Evolutionary conservation across 2,329 filamentous ascomycete species (phyloP).

Genomic region (Pseudogymnoascus sp.): DNA sequence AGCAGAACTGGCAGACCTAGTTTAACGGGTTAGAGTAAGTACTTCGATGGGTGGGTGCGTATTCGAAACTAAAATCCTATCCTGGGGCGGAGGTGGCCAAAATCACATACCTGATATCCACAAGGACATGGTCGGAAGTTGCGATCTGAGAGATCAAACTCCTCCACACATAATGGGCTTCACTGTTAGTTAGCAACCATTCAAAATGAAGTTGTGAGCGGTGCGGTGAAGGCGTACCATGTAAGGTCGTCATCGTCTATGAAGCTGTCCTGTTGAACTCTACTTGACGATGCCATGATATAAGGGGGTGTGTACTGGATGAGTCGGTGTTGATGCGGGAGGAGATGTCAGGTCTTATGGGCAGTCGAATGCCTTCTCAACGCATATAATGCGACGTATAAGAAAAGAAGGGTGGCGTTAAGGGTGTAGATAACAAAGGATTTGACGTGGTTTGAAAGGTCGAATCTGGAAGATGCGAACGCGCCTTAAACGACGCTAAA

Average conservation of each 20-base stretch:
- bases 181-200: slow-evolving; percentile 21
- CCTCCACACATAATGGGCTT: slow-evolving; percentile 96
- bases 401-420: slow-evolving; percentile 6
- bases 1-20: slow-evolving; percentile 98
- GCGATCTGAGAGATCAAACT: slow-evolving; percentile 94
- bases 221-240: slow-evolving; percentile 42
- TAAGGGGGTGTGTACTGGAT: neutral
- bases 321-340: neutral
- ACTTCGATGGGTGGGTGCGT: neutral
- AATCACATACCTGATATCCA: slow-evolving; percentile 75
- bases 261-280: slow-evolving; percentile 53
- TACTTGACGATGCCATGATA: slow-evolving; percentile 12
- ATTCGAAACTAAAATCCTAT: neutral
- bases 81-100: neutral
- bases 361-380: slow-evolving; percentile 7
- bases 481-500: slow-evolving; percentile 10
- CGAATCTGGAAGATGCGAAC: slow-evolving; percentile 9
- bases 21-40: neutral
- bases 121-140: slow-evolving; percentile 97
- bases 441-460: slow-evolving; percentile 9
- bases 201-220: slow-evolving; percentile 10
- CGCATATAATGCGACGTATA: slow-evolving; percentile 8
- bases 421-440: slow-evolving; percentile 6
- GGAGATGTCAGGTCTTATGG: neutral
- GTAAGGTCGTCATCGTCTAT: slow-evolving; percentile 64